These are phyloP conservation scores for Scolecobasidium constrictum DNA, from an alignment of 2,329 filamentous ascomycete genomes.

Conservation along the genomic window DNA sequence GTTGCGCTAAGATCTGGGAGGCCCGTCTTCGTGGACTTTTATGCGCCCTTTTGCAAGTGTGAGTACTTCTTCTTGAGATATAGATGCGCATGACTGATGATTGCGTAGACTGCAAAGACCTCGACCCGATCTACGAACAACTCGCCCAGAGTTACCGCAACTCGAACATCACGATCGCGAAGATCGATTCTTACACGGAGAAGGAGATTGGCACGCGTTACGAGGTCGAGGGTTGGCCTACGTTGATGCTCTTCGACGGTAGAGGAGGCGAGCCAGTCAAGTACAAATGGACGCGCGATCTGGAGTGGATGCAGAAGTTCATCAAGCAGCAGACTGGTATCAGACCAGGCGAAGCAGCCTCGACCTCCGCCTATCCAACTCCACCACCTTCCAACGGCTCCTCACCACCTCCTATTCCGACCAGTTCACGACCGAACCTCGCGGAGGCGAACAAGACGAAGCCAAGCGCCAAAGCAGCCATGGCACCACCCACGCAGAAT, in stretches of 20 bases:
- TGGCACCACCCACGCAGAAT: background rate
- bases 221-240: slow-evolving; percentile 79
- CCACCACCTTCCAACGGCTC: slow-evolving; percentile 7
- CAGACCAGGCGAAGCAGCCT: background rate
- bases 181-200: slow-evolving; percentile 87
- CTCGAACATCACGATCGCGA: slow-evolving; percentile 71
- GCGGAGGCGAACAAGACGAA: slow-evolving; percentile 44
- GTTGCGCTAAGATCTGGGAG: slow-evolving; percentile 85
- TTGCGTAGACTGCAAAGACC: slow-evolving; percentile 81
- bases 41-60: slow-evolving; percentile 97
- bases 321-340: slow-evolving; percentile 80
- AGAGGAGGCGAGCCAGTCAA: slow-evolving; percentile 60
- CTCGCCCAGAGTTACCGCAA: slow-evolving; percentile 79
- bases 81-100: slow-evolving; percentile 55
- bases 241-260: slow-evolving; percentile 93
- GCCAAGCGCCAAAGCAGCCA: slow-evolving; percentile 20
- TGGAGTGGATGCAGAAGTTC: slow-evolving; percentile 64
- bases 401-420: slow-evolving; percentile 41
- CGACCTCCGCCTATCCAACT: background rate
- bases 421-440: slow-evolving; percentile 46
- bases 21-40: slow-evolving; percentile 95
- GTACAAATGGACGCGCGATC: slow-evolving; percentile 63
- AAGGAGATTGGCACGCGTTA: slow-evolving; percentile 68
- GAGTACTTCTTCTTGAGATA: slow-evolving; percentile 97
- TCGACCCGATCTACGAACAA: slow-evolving; percentile 83